These are phyloP conservation scores for Calcarisporium arbuscula DNA, from an alignment of 2,329 filamentous ascomycete species.

Conservation along the genomic window DNA sequence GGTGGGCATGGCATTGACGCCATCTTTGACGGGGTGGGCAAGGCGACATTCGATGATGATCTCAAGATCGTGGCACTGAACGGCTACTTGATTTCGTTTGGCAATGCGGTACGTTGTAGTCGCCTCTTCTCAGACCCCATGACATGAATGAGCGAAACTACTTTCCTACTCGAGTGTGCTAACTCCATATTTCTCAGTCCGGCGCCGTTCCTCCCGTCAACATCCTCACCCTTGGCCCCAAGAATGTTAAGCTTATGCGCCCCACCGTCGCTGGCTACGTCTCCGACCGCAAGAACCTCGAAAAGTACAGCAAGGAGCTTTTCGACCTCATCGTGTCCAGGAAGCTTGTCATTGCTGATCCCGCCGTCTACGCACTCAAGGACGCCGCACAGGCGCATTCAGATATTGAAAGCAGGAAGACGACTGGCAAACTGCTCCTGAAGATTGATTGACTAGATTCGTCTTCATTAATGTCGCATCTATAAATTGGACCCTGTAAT, in stretches of 20 bases:
- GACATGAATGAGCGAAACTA: neutral
- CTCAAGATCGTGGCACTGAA: constrained; percentile 70
- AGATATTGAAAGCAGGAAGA: constrained; percentile 76
- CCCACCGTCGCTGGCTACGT: constrained; percentile 69
- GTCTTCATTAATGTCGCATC: constrained; percentile 5
- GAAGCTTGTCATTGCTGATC: constrained; percentile 65
- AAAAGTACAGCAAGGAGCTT: constrained; percentile 63
- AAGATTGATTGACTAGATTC: constrained; percentile 50
- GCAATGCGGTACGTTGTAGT: constrained; percentile 60
- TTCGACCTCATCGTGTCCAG: constrained; percentile 64
- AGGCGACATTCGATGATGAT: constrained; percentile 74
- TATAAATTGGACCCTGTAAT: too few relatives aligned
- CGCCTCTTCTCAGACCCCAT: too few relatives aligned
- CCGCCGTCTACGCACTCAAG: constrained; percentile 70
- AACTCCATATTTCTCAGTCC: constrained; percentile 29
- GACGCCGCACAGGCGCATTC: constrained; percentile 66
- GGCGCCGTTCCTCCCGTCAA: constrained; percentile 68
- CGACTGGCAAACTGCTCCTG: constrained; percentile 76
- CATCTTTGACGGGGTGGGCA: constrained; percentile 82
- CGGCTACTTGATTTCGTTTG: constrained; percentile 72
- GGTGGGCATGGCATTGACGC: constrained; percentile 65
- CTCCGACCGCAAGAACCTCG: constrained; percentile 61
- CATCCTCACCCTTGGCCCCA: constrained; percentile 53
- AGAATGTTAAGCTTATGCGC: constrained; percentile 73
- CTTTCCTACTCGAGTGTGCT: too few relatives aligned